These are phyloP conservation scores for Trifolium pratense DNA, from an alignment of 306 rosid species.

Conservation along the genomic window DNA sequence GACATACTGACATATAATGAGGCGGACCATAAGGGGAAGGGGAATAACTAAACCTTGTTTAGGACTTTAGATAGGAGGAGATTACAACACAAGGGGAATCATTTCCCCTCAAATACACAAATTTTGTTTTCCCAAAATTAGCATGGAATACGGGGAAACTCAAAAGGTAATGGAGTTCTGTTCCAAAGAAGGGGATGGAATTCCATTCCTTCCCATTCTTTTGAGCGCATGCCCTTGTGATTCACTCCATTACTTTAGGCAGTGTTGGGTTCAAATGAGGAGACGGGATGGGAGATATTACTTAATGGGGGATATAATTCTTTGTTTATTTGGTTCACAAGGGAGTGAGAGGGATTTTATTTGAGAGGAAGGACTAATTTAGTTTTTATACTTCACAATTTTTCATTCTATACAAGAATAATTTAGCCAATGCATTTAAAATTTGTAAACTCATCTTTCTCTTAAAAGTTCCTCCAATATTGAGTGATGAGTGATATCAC, in stretches of 20 bases:
- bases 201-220: not conserved
- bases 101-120: conserved; percentile 3
- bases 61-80: not conserved
- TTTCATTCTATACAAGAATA: not conserved
- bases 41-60: not conserved
- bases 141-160: not conserved
- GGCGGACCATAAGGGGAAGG: not conserved
- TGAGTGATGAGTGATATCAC: not conserved
- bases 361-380: not conserved
- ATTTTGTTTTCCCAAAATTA: not conserved
- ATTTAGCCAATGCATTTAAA: conserved; percentile 2
- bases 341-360: not conserved
- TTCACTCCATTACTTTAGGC: not conserved
- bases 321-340: conserved; percentile 7
- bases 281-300: not conserved
- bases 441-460: not conserved
- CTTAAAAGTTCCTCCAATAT: not conserved
- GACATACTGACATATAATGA: not conserved
- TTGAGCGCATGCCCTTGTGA: not conserved
- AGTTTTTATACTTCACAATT: not conserved
- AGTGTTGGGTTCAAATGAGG: not conserved
- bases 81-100: not conserved
- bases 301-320: not conserved
- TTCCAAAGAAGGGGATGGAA: conserved; percentile 1
- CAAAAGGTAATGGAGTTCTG: not conserved